These are phyloP conservation scores for Ogataea saltuana DNA, from an alignment of 805 yeast genomes.

Conservation along the genomic window DNA sequence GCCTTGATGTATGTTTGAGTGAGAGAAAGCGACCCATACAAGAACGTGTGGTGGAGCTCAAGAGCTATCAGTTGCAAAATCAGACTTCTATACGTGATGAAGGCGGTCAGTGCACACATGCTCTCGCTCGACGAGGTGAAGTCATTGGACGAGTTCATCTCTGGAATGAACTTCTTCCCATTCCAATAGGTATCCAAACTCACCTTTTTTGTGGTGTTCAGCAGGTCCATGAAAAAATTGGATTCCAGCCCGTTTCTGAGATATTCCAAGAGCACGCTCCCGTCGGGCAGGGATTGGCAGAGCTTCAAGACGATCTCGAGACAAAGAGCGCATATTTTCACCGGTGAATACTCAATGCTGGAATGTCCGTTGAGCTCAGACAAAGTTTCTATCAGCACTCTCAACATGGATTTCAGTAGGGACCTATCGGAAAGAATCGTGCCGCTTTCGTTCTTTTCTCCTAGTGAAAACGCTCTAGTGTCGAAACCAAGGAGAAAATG, in stretches of 20 bases:
- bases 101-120: slow-evolving; percentile 57
- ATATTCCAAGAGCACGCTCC: slow-evolving; percentile 48
- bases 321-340: slow-evolving; percentile 56
- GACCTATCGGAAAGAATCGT: slow-evolving; percentile 57
- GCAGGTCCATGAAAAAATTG: slow-evolving; percentile 51
- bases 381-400: slow-evolving; percentile 50
- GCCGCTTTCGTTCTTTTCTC: slow-evolving; percentile 44
- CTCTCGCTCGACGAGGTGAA: slow-evolving; percentile 39
- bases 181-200: slow-evolving; percentile 59
- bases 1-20: slow-evolving; percentile 52
- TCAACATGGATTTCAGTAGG: slow-evolving; percentile 54
- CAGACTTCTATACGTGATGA: slow-evolving; percentile 59
- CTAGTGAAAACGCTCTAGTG: slow-evolving; percentile 48
- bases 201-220: slow-evolving; percentile 55
- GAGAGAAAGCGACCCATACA: slow-evolving; percentile 49
- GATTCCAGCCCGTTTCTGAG: slow-evolving; percentile 39
- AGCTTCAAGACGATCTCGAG: slow-evolving; percentile 65
- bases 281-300: slow-evolving; percentile 56
- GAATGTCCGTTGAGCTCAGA: slow-evolving; percentile 38
- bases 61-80: slow-evolving; percentile 66
- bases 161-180: slow-evolving; percentile 44
- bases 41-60: slow-evolving; percentile 64
- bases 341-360: slow-evolving; percentile 52
- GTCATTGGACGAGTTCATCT: slow-evolving; percentile 37
- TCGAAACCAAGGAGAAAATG: slow-evolving; percentile 82